Percentiles rank a stretch among this genome's conserved stretches.
These are phyloP conservation scores for Paraphoma sp. DNA, from an alignment of 2,329 filamentous ascomycete genomes.

Conservation along the genomic window DNA sequence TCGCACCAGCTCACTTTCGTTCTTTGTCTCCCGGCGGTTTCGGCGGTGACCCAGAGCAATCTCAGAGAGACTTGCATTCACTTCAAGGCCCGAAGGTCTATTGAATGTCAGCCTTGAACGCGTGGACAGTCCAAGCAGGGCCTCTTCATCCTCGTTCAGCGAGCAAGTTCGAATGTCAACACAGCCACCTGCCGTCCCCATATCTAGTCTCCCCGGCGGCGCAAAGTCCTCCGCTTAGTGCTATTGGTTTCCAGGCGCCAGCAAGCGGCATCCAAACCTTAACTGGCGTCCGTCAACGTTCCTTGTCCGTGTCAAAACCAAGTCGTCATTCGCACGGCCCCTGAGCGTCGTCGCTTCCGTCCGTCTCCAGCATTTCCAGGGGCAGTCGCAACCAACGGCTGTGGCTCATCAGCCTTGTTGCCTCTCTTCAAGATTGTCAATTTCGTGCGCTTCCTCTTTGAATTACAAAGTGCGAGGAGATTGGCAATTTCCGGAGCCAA, in stretches of 20 bases:
- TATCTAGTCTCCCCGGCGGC: not conserved
- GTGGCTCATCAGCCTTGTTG: not conserved
- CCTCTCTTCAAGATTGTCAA: slow-evolving; percentile 5
- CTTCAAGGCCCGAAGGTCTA: not conserved
- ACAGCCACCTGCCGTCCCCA: slow-evolving; percentile 3
- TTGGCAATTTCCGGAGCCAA: slow-evolving; percentile 5
- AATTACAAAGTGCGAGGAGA: not conserved
- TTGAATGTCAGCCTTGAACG: not conserved
- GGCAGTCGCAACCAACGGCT: slow-evolving; percentile 4
- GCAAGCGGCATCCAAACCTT: not conserved
- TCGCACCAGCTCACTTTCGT: not conserved
- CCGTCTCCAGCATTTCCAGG: slow-evolving; percentile 5
- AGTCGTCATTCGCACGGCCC: slow-evolving; percentile 8
- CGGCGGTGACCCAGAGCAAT: not conserved
- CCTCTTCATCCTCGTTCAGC: not conserved
- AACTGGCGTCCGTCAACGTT: slow-evolving; percentile 1
- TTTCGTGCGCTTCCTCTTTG: not conserved
- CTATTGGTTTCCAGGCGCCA: slow-evolving; percentile 8
- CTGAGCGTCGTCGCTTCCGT: not conserved
- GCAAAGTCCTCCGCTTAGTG: not conserved
- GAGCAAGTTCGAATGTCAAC: not conserved
- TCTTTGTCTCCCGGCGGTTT: not conserved
- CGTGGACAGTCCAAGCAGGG: not conserved
- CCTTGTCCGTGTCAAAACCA: slow-evolving; percentile 7
- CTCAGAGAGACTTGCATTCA: not conserved